Evolutionary conservation across 164 flowering plant genomes (phyloP), one percentile per base, ranked within the genome.

Genomic region (Taxillus chinensis): DNA sequence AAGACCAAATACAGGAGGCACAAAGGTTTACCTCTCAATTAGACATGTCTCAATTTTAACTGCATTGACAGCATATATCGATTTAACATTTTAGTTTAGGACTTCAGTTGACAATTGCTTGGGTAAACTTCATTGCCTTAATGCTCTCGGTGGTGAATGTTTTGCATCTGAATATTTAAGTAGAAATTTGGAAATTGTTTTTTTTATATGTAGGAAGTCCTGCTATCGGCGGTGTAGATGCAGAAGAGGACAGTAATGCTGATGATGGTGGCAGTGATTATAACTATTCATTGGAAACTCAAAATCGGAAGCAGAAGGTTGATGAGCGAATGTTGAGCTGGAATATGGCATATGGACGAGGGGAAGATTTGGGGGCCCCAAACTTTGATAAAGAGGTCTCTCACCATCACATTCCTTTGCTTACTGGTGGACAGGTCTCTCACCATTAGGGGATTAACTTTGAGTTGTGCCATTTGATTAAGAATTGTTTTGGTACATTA

Each of bases 1-100:
- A 86, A 86, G 70, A 86, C 85, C 63, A 80, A 76, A 68, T 86
- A 86, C 80, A 83, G 75, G 79, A 82, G 82, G 65, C 88, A 80
- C 63, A 82, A 79, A 82, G 90, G 90, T 83, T 59, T 57, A 62
- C 54, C 17, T 40, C 38, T 45, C 10, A 27, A 54, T 27, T 27
- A 27, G 27, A 27, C 27, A 0, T 27, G 27, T 4, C 57, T 54
- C 10, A 4, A 27, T 54, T 48, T 4, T 8, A 8, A 48, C 4
- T 12, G 14, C 14, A 5, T 48, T 48, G 46, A 43, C 10, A 6
- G 10, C 46, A 43, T 43, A 6, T 43, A 43, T 6, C 1, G 2
- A 6, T 43, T 43, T 0, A 6, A 43, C 46, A 43, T 6, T 5
- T 6, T 9, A 43, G 7, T 43, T 9, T 43, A 9, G 10, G 8